A percentile compares a stretch with the other conserved stretches of the same genome.
Conservation (phyloP, 2,329 filamentous ascomycete species). For the Amauroascus verrucosus region DNA sequence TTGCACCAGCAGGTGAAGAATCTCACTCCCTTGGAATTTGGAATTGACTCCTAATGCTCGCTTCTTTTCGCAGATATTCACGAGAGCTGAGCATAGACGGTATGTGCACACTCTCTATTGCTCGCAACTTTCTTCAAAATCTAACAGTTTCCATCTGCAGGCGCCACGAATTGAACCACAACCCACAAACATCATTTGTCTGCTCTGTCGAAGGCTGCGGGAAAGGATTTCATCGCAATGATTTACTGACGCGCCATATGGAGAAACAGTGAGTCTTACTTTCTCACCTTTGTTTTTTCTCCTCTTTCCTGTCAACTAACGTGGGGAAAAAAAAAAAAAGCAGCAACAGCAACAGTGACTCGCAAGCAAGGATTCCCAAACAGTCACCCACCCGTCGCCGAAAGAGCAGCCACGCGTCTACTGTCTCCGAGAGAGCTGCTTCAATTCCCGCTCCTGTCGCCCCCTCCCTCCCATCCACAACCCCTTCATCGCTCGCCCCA, state of each 20-base stretch:
- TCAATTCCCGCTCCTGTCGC: background rate
- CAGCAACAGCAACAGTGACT: conserved; percentile 1
- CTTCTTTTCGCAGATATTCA: conserved; percentile 36
- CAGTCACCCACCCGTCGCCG: conserved; percentile 10
- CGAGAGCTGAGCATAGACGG: conserved; percentile 41
- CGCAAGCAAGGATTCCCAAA: conserved; percentile 4
- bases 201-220: conserved; percentile 37
- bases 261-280: conserved; percentile 43
- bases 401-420: conserved; percentile 12
- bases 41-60: background rate
- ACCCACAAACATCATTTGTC: conserved; percentile 37
- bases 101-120: conserved; percentile 14
- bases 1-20: too few relatives aligned
- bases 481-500: background rate
- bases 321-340: too few relatives aligned
- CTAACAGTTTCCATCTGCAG: conserved; percentile 18
- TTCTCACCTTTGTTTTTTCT: too few relatives aligned
- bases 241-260: conserved; percentile 40
- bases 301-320: background rate
- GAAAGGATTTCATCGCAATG: conserved; percentile 40
- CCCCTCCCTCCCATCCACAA: background rate
- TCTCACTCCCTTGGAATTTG: background rate
- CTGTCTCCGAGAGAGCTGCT: conserved; percentile 1
- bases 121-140: background rate
- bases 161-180: conserved; percentile 44